Percentiles rank a stretch among this genome's conserved stretches.
phyloP scores from a whole-genome alignment of 306 rosid genomes.

The Bauhinia variegata region DNA sequence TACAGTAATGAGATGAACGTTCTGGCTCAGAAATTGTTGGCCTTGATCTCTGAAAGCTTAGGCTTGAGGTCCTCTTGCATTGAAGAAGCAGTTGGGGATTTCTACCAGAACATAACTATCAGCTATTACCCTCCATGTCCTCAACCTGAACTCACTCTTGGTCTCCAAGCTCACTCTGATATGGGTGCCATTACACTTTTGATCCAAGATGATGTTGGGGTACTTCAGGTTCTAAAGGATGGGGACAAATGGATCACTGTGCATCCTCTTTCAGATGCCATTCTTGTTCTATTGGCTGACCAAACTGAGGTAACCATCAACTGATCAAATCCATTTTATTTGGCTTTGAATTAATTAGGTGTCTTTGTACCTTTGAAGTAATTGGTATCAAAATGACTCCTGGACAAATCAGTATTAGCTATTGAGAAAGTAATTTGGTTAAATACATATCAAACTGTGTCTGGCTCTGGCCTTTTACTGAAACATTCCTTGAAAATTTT shows the following conservation, averaged over 20 bases:
- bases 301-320: conserved; percentile 78
- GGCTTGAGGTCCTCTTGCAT: conserved; percentile 64
- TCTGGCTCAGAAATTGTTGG: conserved; percentile 65
- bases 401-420: not conserved
- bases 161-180: conserved; percentile 90
- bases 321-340: not conserved
- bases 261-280: conserved; percentile 61
- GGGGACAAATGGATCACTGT: conserved; percentile 66
- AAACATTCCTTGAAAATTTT: too few species aligned
- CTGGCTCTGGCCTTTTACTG: not conserved
- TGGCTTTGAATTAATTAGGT: not conserved
- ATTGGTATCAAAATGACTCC: not conserved
- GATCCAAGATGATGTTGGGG: conserved; percentile 84
- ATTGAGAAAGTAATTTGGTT: not conserved
- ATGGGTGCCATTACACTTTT: conserved; percentile 76
- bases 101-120: conserved; percentile 81
- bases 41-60: conserved; percentile 67
- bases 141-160: conserved; percentile 84
- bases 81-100: conserved; percentile 67
- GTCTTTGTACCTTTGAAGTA: not conserved
- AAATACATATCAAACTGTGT: not conserved
- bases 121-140: conserved; percentile 93
- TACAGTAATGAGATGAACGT: conserved; percentile 62
- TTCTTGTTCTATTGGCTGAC: conserved; percentile 81
- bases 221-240: conserved; percentile 72